Conservation (phyloP, 192 early-diverging fungal species). For the Funneliformis mosseae region DNA sequence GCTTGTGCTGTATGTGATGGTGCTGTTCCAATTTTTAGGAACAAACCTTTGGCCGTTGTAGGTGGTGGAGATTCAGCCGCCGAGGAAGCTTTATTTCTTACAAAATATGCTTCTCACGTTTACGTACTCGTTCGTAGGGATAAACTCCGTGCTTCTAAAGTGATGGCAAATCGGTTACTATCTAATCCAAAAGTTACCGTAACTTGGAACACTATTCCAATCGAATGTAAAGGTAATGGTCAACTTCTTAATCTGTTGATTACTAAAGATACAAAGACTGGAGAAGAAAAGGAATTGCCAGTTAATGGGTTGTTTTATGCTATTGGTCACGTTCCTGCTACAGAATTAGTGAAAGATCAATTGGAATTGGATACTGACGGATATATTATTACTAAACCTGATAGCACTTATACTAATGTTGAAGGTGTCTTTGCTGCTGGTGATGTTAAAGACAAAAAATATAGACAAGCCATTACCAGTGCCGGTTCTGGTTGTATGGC, state of each 20-base stretch:
- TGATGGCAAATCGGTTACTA: slow-evolving; percentile 89
- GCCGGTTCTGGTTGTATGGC: slow-evolving; percentile 98
- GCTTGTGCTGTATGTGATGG: slow-evolving; percentile 99
- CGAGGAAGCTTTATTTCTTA: slow-evolving; percentile 97
- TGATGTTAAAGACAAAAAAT: slow-evolving; percentile 95
- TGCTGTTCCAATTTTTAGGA: slow-evolving; percentile 95
- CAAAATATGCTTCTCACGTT: slow-evolving; percentile 95
- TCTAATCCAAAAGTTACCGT: slow-evolving; percentile 91
- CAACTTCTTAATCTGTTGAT: slow-evolving; percentile 72
- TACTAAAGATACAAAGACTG: slow-evolving; percentile 77
- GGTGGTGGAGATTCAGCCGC: slow-evolving; percentile 96
- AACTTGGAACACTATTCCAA: slow-evolving; percentile 86
- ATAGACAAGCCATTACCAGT: slow-evolving; percentile 97
- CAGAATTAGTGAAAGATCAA: slow-evolving; percentile 71
- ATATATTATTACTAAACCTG: slow-evolving; percentile 84
- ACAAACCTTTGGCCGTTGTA: slow-evolving; percentile 93
- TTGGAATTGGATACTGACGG: slow-evolving; percentile 84
- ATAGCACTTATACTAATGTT: slow-evolving; percentile 81
- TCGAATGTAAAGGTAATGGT: slow-evolving; percentile 87
- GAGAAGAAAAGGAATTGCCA: slow-evolving; percentile 63
- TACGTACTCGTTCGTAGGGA: slow-evolving; percentile 94
- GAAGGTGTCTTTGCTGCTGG: slow-evolving; percentile 96
- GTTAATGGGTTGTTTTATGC: slow-evolving; percentile 97
- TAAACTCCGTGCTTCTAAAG: slow-evolving; percentile 93
- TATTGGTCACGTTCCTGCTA: slow-evolving; percentile 95